phyloP scores from a whole-genome alignment of 1,284 basidiomycete species.

The Rhodotorula sp. region DNA sequence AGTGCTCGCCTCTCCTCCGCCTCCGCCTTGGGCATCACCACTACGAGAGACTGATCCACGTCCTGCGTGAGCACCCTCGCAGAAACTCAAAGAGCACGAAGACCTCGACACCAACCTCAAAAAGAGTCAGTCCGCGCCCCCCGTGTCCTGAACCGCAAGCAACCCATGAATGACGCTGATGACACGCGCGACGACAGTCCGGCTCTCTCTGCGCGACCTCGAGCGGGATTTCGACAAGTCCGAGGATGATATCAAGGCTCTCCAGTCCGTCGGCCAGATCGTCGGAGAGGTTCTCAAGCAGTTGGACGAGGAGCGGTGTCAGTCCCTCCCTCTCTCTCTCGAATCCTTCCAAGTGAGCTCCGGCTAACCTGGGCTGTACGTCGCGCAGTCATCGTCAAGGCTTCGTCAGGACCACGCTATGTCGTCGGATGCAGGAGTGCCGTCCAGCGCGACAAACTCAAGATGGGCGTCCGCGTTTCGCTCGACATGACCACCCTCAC shows the following conservation, averaged over 20 bases:
- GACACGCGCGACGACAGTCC: slow-evolving; percentile 22
- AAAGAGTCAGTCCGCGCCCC: slow-evolving; percentile 62
- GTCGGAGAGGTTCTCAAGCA: slow-evolving; percentile 99
- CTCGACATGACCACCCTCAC: slow-evolving; percentile 99
- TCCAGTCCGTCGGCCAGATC: slow-evolving; percentile 98
- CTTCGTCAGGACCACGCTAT: slow-evolving; percentile 95
- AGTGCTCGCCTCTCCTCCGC: background rate
- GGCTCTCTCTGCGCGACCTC: slow-evolving; percentile 65
- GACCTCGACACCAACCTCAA: slow-evolving; percentile 76
- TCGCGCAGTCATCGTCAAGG: slow-evolving; percentile 90
- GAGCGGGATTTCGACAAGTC: slow-evolving; percentile 91
- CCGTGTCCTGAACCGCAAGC: too few species aligned
- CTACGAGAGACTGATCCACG: background rate
- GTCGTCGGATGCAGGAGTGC: slow-evolving; percentile 97
- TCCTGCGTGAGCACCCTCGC: background rate
- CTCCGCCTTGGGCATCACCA: background rate
- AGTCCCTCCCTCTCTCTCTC: slow-evolving; percentile 47
- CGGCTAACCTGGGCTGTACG: background rate
- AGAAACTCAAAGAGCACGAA: slow-evolving; percentile 92
- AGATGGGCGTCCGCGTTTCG: slow-evolving; percentile 90
- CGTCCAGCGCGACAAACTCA: slow-evolving; percentile 76
- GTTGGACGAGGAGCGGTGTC: slow-evolving; percentile 95
- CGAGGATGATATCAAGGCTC: slow-evolving; percentile 98
- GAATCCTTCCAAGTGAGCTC: rapidly evolving
- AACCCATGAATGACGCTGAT: slow-evolving; percentile 10